Evolutionary conservation across 176 grass and related monocot species (phyloP).

Genomic region (Melocanna baccifera): DNA sequence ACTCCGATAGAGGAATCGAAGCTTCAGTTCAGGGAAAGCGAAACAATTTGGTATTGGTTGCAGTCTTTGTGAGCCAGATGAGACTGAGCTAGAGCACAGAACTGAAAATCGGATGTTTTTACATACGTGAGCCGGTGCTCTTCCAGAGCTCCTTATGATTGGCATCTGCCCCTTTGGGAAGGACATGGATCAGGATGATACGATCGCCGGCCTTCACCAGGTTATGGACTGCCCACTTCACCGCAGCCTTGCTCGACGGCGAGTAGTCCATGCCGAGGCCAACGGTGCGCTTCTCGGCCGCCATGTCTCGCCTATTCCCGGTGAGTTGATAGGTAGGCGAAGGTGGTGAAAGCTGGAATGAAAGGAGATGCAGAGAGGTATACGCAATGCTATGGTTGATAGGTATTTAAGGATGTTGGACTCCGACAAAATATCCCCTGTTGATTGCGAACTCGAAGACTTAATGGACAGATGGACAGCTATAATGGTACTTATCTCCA

Average conservation of each 20-base stretch:
- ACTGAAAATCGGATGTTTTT: neutral
- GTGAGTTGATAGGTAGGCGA: neutral
- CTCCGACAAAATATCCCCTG: conserved; percentile 24
- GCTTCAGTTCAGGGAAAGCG: conserved; percentile 33
- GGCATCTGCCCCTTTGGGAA: conserved; percentile 46
- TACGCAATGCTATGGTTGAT: neutral
- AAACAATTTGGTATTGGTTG: neutral
- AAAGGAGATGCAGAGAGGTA: neutral
- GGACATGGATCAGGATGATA: conserved; percentile 63
- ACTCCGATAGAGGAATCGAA: conserved; percentile 78
- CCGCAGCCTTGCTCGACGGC: conserved; percentile 63
- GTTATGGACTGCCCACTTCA: conserved; percentile 52
- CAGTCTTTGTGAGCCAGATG: neutral
- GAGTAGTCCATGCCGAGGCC: conserved; percentile 87
- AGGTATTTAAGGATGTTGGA: neutral
- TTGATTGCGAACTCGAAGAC: neutral
- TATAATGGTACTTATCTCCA: conserved; percentile 15
- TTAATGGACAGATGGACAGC: conserved; percentile 31
- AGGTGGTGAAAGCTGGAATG: conserved; percentile 23
- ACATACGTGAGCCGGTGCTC: conserved; percentile 52
- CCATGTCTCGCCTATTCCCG: conserved; percentile 19
- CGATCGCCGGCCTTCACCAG: conserved; percentile 43
- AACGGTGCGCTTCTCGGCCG: conserved; percentile 34
- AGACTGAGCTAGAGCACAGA: neutral
- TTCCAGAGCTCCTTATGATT: conserved; percentile 74